Evolutionary conservation across 1,284 basidiomycete species (phyloP), one percentile per base, ranked within the genome.

Genomic region (Amylostereum areolatum): DNA sequence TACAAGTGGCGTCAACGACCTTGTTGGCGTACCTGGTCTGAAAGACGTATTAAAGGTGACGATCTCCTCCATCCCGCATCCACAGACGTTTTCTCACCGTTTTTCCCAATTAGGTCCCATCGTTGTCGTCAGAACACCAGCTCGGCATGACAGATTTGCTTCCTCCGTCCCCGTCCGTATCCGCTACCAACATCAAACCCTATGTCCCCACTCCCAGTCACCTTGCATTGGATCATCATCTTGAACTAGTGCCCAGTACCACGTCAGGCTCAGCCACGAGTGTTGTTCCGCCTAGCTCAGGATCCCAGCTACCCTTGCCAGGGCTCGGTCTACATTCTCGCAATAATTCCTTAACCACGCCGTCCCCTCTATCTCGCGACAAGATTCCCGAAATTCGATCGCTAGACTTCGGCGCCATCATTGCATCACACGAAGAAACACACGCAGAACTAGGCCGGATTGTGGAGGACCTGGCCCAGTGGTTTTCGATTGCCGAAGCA

Each of bases 381-480:
- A n/a, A n/a, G n/a, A n/a, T n/a, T n/a, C n/a, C n/a, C n/a, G n/a
- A n/a, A n/a, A 65, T 92, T 4, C 74, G 71, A 35, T 80, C 87
- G 2, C 70, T 95, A 12, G 85, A 94, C 62, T 83, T 91, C 52
- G 65, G 66, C 5, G 64, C 71, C n/a, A 66, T 93, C 36, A 74
- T 82, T 48, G 69, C 71, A 12, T 74, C 74, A 9, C 73, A 72
- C 34, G 85, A 87, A 31, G 75, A 75, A 33, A 84, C 89, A 0
- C 86, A 90, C 56, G 67, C 71, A 1, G 84, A 89, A 60, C 74
- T 97, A 36, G 83, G 83, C 34, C 70, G 73, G 43, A 89, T 86
- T 1, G 82, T 97, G 6, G 85, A 89, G 51, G 85, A 91, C 57
- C 76, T 98, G 40, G 76, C 81, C 2, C 74, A 79, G 55, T 97